Conservation (phyloP, 345 rosid species). For the Capsella bursapastoris region DNA sequence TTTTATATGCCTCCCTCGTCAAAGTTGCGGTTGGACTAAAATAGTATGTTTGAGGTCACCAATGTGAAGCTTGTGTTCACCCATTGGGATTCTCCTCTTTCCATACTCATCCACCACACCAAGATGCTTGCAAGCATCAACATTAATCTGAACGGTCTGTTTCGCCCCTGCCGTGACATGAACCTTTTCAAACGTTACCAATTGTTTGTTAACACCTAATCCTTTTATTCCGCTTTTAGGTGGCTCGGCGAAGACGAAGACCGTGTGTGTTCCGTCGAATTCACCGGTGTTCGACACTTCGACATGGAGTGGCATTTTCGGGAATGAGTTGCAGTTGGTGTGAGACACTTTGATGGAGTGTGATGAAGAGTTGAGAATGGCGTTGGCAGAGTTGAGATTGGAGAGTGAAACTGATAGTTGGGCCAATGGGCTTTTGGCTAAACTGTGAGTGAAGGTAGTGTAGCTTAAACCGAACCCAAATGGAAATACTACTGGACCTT, state of each 20-base stretch:
- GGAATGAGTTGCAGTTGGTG: constrained; percentile 54
- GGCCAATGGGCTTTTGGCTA: constrained; percentile 56
- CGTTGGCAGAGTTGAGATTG: constrained; percentile 41
- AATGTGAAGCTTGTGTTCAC: constrained; percentile 68
- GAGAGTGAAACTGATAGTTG: constrained; percentile 49
- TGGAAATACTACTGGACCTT: constrained; percentile 85
- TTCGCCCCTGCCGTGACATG: constrained; percentile 63
- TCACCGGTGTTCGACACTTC: constrained; percentile 73
- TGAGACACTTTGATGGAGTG: constrained; percentile 57
- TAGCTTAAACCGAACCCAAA: constrained; percentile 83
- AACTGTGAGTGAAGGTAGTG: constrained; percentile 55
- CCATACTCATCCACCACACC: constrained; percentile 79
- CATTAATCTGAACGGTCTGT: constrained; percentile 49
- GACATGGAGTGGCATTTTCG: constrained; percentile 53
- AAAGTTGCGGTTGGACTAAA: constrained; percentile 59
- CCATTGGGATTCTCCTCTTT: constrained; percentile 85
- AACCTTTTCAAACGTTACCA: constrained; percentile 73
- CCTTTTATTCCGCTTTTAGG: constrained; percentile 55
- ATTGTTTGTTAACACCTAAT: constrained; percentile 54
- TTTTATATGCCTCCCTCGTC: constrained; percentile 37
- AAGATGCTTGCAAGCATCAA: constrained; percentile 81
- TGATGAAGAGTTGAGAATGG: constrained; percentile 49
- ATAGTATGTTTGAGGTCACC: constrained; percentile 88
- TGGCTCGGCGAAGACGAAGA: constrained; percentile 67
- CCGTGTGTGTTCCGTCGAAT: constrained; percentile 75